These are phyloP conservation scores for Microbotryomycetes sp. DNA, from an alignment of 1,284 basidiomycete species.

Conservation along the genomic window DNA sequence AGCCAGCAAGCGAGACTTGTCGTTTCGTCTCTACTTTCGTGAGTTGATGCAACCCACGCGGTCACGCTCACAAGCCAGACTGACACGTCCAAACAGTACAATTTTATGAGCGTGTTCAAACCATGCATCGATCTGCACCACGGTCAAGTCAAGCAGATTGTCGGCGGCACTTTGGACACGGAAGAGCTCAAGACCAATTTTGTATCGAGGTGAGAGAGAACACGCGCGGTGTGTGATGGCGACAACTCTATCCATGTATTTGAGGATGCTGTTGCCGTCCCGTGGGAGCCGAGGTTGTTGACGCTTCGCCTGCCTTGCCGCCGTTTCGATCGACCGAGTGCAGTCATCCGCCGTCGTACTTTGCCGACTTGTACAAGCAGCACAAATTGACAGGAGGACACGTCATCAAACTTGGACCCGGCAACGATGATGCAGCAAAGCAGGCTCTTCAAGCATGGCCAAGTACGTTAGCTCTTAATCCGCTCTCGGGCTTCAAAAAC, in stretches of 20 bases:
- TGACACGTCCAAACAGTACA: not conserved
- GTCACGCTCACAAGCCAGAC: not conserved
- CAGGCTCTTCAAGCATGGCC: constrained; percentile 80
- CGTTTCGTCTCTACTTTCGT: not conserved
- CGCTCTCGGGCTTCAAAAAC: not conserved
- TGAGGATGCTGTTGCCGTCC: too few species aligned
- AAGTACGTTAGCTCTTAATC: constrained; percentile 45
- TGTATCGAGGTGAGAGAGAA: constrained; percentile 75
- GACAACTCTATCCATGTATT: not conserved
- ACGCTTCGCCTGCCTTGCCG: too few species aligned
- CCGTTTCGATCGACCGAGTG: not conserved
- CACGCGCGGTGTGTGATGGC: constrained; percentile 34
- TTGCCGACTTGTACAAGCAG: constrained; percentile 68
- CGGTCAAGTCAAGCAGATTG: constrained; percentile 95
- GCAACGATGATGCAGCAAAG: constrained; percentile 77
- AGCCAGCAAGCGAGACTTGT: not conserved
- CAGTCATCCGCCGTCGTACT: constrained; percentile 75
- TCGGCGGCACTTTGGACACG: constrained; percentile 79
- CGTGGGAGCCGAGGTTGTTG: too few species aligned
- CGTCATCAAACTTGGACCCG: constrained; percentile 89
- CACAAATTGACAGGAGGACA: constrained; percentile 77
- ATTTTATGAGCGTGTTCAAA: constrained; percentile 56
- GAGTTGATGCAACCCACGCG: too few species aligned
- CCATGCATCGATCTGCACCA: constrained; percentile 97
- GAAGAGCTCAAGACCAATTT: constrained; percentile 80